These are phyloP conservation scores for Phialemoniopsis sp. DNA, from an alignment of 2,329 filamentous ascomycete genomes.

Conservation along the genomic window DNA sequence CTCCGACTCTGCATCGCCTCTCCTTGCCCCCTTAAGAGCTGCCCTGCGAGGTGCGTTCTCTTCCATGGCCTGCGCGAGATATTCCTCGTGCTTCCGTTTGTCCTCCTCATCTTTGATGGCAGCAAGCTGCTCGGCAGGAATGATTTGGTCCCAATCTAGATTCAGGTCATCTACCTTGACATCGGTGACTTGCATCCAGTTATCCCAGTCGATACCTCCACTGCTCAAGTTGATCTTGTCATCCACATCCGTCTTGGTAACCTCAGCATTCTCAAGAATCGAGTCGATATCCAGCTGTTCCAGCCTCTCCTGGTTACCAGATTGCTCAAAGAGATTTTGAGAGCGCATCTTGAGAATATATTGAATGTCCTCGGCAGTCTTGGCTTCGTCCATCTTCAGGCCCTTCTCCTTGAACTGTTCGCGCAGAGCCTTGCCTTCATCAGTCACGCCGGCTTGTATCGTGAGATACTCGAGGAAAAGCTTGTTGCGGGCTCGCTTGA, in stretches of 20 bases:
- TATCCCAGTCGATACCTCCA: conserved; percentile 79
- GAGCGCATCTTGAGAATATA: conserved; percentile 94
- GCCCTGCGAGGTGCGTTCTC: conserved; percentile 80
- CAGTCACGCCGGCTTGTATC: conserved; percentile 93
- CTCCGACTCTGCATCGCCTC: conserved; percentile 40
- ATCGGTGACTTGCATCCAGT: conserved; percentile 96
- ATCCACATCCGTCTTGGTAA: conserved; percentile 93
- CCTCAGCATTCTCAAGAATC: conserved; percentile 92
- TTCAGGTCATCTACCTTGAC: conserved; percentile 81
- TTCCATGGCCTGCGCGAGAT: conserved; percentile 76
- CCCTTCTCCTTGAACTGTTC: conserved; percentile 77
- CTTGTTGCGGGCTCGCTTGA: conserved; percentile 95
- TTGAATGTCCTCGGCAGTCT: conserved; percentile 90
- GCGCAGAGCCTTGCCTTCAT: conserved; percentile 78
- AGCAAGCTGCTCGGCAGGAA: conserved; percentile 87
- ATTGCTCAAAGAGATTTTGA: conserved; percentile 99
- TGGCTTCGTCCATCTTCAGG: conserved; percentile 72
- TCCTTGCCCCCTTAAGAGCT: conserved; percentile 42
- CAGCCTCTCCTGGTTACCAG: conserved; percentile 90
- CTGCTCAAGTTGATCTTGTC: conserved; percentile 89
- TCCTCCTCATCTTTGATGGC: conserved; percentile 88
- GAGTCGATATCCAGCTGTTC: conserved; percentile 98
- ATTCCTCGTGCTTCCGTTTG: conserved; percentile 75
- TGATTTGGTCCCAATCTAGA: conserved; percentile 97
- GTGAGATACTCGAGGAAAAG: conserved; percentile 95